These are phyloP conservation scores for Mortierella sp. DNA, from an alignment of 371 early-diverging fungal species.

Conservation along the genomic window DNA sequence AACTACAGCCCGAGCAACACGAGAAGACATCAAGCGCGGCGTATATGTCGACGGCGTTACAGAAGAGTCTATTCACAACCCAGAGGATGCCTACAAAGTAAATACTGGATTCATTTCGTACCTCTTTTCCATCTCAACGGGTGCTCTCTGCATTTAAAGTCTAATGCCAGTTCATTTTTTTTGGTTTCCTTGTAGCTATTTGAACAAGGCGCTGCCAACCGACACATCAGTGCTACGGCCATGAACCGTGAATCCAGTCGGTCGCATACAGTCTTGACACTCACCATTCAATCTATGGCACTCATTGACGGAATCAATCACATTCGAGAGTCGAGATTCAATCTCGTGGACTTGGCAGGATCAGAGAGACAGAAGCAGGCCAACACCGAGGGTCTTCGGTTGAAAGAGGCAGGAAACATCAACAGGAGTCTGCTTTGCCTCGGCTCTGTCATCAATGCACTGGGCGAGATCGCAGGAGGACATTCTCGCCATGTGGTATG, in stretches of 20 bases:
- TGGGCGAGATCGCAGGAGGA: slow-evolving; percentile 80
- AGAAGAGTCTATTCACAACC: slow-evolving; percentile 68
- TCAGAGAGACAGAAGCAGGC: slow-evolving; percentile 89
- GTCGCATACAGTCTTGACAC: slow-evolving; percentile 72
- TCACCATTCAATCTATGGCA: slow-evolving; percentile 69
- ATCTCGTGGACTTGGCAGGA: slow-evolving; percentile 95
- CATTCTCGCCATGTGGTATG: slow-evolving; percentile 78
- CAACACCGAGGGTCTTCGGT: slow-evolving; percentile 80
- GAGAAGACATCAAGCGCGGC: slow-evolving; percentile 75
- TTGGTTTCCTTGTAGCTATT: slow-evolving; percentile 48
- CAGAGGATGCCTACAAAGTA: slow-evolving; percentile 69
- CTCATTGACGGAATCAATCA: slow-evolving; percentile 67
- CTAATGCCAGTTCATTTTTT: neutral
- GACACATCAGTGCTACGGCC: slow-evolving; percentile 69
- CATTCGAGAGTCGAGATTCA: slow-evolving; percentile 73
- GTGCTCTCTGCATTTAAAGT: neutral
- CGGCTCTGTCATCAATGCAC: slow-evolving; percentile 92
- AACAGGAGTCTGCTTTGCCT: slow-evolving; percentile 90
- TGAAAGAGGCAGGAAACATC: slow-evolving; percentile 93
- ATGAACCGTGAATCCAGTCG: slow-evolving; percentile 77
- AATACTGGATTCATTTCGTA: no score
- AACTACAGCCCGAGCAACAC: slow-evolving; percentile 62
- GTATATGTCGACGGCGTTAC: slow-evolving; percentile 71
- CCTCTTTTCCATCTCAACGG: neutral
- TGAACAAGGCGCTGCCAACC: slow-evolving; percentile 67